Percentiles rank a stretch among this genome's conserved stretches.
Conservation (phyloP, 805 yeast genomes). For the Yamadazyma ubonensis region DNA sequence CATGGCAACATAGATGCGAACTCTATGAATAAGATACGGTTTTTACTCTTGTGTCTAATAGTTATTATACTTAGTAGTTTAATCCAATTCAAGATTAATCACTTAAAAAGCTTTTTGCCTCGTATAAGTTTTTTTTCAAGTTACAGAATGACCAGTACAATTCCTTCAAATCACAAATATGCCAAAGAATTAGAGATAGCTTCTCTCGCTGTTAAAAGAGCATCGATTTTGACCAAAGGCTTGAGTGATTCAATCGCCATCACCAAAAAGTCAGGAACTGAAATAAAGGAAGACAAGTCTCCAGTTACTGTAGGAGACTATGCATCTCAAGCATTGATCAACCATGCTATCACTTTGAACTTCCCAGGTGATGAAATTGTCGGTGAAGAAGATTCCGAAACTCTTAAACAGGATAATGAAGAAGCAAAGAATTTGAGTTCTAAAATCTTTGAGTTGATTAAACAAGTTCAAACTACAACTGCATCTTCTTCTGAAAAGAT, state of each 20-base stretch:
- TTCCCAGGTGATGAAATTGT: conserved; percentile 87
- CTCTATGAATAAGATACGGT: not conserved
- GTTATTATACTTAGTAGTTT: not conserved
- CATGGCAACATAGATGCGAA: conserved; percentile 8
- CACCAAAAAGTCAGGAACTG: conserved; percentile 50
- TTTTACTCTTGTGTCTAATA: conserved; percentile 1
- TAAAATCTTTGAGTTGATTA: conserved; percentile 59
- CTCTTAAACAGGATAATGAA: conserved; percentile 45
- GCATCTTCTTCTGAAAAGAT: conserved; percentile 26
- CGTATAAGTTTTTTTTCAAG: not conserved
- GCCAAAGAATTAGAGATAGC: conserved; percentile 75
- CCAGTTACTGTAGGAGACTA: conserved; percentile 98
- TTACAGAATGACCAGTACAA: conserved; percentile 1
- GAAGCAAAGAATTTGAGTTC: conserved; percentile 48
- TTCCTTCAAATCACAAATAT: conserved; percentile 29
- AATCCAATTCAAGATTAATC: not conserved
- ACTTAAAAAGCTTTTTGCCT: not conserved
- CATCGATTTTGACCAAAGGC: conserved; percentile 69
- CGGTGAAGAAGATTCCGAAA: conserved; percentile 88
- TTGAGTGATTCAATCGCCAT: conserved; percentile 56
- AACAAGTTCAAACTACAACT: conserved; percentile 51
- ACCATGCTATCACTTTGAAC: conserved; percentile 71
- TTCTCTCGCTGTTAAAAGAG: conserved; percentile 85
- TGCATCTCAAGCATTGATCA: conserved; percentile 92
- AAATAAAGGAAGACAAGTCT: conserved; percentile 82